Evolutionary conservation across 2,329 filamentous ascomycete species (phyloP).

Genomic region (Hypocreales sp.): DNA sequence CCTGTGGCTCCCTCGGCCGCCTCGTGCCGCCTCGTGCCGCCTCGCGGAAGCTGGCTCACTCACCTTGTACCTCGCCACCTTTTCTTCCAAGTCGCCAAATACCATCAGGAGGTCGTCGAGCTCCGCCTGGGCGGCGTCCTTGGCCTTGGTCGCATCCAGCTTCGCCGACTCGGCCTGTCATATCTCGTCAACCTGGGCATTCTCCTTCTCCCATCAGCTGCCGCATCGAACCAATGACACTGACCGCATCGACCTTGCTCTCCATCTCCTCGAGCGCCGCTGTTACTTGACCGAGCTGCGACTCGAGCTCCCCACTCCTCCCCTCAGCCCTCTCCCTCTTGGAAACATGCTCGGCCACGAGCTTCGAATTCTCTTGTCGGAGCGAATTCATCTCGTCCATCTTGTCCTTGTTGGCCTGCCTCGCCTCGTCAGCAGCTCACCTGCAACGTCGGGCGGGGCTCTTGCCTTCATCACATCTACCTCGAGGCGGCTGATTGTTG

Average conservation of each 20-base stretch:
- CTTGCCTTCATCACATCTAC: conserved; percentile 36
- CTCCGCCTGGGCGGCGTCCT: conserved; percentile 51
- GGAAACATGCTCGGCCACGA: conserved; percentile 20
- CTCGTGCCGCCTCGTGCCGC: too few relatives aligned
- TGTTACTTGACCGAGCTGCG: conserved; percentile 9
- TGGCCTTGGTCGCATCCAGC: conserved; percentile 40
- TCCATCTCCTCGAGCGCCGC: conserved; percentile 7
- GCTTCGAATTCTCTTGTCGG: conserved; percentile 20
- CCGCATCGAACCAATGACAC: conserved; percentile 1
- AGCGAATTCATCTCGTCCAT: conserved; percentile 42
- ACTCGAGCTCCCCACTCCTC: conserved; percentile 14
- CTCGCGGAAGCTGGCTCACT: too few relatives aligned
- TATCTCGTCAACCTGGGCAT: not conserved
- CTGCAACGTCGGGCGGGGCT: too few relatives aligned
- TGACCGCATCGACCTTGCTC: conserved; percentile 11
- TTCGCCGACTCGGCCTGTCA: conserved; percentile 16
- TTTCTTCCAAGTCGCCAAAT: conserved; percentile 67
- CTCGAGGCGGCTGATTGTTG: conserved; percentile 44
- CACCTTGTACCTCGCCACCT: conserved; percentile 61
- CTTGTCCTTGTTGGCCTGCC: conserved; percentile 45
- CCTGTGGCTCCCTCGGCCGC: too few relatives aligned
- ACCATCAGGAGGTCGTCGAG: conserved; percentile 71
- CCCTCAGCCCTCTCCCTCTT: too few relatives aligned
- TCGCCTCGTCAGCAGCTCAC: too few relatives aligned
- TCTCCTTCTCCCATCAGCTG: not conserved